Evolutionary conservation across 2,329 filamentous ascomycete genomes (phyloP), one percentile per base, ranked within the genome.

Genomic region (Pseudogymnoascus destructans): DNA sequence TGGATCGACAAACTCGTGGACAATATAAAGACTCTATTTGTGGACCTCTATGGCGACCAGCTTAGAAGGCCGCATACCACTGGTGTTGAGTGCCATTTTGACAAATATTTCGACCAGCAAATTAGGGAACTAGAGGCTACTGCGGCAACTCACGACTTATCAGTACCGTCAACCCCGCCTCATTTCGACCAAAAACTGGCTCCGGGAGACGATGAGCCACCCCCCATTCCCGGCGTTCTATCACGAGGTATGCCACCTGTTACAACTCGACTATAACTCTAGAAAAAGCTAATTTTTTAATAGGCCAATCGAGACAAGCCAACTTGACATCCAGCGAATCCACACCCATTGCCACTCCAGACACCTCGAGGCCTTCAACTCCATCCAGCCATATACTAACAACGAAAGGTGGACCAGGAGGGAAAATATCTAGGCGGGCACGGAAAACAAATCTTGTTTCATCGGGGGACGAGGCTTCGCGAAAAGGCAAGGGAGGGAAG

Each of bases 1-100:
- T 98, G 95, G 93, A 89, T 97, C 63, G 93, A 98, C 72, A 90
- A 93, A 71, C 84, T 98, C 54, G 83, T 98, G 64, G 92, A 96
- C 68, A 95, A 97, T 67, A 89, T 97, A 67, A 89, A 86, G 70
- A 90, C 87, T 8, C 84, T 98, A 32, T 98, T 97, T 69, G 79
- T 93, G 64, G 87, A 90, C 63, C 79, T 96, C 25, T 98, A 97
- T 70, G 87, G 85, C 64, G 86, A 93, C 60, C 87, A 95, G 71
- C 75, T 98, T 58, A 90, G 84, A 70, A 87, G 87, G 65, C 81
- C 87, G 23, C 81, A 92, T 69, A 87, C 84, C 9, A 89, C 87
- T 58, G 77, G 87, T 19, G 78, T 93, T 59, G 82, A 91, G 69
- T 95, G 90, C 73, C 79, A 81, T 56, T 98, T 98, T 69, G 89